Evolutionary conservation across 768 basidiomycete genomes (phyloP).

Genomic region (Daedaleopsis nitida): DNA sequence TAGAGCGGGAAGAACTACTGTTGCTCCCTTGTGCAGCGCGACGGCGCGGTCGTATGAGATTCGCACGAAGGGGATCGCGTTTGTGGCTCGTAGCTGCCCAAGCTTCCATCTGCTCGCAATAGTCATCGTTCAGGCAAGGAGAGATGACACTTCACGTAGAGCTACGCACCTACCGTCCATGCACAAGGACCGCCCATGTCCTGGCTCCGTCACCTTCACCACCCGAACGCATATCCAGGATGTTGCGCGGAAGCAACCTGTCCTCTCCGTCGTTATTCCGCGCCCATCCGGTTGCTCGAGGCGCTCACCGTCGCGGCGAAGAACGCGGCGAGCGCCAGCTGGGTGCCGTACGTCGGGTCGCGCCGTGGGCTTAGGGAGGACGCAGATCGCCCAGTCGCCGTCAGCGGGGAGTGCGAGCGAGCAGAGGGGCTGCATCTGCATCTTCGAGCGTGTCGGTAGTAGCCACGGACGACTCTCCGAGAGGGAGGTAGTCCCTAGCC

Average conservation of each 20-base stretch:
- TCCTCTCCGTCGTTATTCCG: slow-evolving; percentile 62
- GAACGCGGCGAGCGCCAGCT: slow-evolving; percentile 48
- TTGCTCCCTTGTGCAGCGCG: slow-evolving; percentile 24
- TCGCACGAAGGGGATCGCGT: slow-evolving; percentile 52
- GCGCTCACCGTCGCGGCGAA: slow-evolving; percentile 57
- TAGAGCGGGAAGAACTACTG: slow-evolving; percentile 33
- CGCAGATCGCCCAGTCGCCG: slow-evolving; percentile 57
- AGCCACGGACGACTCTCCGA: slow-evolving; percentile 29
- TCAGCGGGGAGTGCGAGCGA: slow-evolving; percentile 37
- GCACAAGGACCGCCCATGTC: slow-evolving; percentile 65
- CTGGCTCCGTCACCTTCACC: slow-evolving; percentile 64
- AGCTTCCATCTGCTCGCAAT: slow-evolving; percentile 57
- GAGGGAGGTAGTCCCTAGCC: slow-evolving; percentile 50
- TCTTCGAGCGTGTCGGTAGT: no score
- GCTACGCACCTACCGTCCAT: slow-evolving; percentile 53
- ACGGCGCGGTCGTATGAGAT: slow-evolving; percentile 47
- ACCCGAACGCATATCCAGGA: slow-evolving; percentile 57
- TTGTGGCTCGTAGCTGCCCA: slow-evolving; percentile 64
- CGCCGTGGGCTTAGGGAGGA: slow-evolving; percentile 66
- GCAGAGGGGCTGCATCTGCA: no score
- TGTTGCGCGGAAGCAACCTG: slow-evolving; percentile 69
- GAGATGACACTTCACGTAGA: slow-evolving; percentile 46
- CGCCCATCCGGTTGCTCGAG: slow-evolving; percentile 66
- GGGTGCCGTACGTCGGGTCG: slow-evolving; percentile 54
- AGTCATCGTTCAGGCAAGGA: neutral